Evolutionary conservation across 2,329 filamentous ascomycete species (phyloP).

Genomic region (Pseudogymnoascus destructans): DNA sequence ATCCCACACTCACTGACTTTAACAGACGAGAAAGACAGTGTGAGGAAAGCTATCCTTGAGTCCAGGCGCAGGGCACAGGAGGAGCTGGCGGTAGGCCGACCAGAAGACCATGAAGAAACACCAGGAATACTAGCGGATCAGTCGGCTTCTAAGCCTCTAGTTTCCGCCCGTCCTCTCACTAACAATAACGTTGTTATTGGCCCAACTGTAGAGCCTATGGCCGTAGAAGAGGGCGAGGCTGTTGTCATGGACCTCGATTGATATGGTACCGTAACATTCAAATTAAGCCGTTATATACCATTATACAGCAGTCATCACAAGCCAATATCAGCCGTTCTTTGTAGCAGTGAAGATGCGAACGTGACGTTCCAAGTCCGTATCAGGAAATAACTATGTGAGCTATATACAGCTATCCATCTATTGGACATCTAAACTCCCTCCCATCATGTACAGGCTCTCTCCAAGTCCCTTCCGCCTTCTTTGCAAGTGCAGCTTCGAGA

Average conservation of each 20-base stretch:
- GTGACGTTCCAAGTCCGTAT: background rate
- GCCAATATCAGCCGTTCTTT: background rate
- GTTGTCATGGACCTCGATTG: conserved; percentile 8
- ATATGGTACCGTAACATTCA: background rate
- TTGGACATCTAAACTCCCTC: conserved; percentile 26
- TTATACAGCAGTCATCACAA: background rate
- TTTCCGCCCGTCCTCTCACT: background rate
- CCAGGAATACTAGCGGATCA: background rate
- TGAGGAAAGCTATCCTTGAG: conserved; percentile 74
- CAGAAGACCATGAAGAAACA: background rate
- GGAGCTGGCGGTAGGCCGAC: conserved; percentile 25
- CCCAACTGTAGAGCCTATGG: background rate
- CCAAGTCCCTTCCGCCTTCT: conserved; percentile 35
- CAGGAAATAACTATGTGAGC: background rate
- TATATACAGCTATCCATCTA: conserved; percentile 28
- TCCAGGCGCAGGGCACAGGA: conserved; percentile 56
- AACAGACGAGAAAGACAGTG: conserved; percentile 60
- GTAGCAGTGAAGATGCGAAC: background rate
- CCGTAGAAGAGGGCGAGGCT: background rate
- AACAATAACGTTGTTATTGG: background rate
- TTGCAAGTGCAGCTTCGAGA: conserved; percentile 49
- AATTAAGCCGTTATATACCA: conserved; percentile 1
- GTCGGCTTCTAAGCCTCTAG: background rate
- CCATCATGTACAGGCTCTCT: conserved; percentile 43
- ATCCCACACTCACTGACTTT: conserved; percentile 66